phyloP scores from a whole-genome alignment of 2,329 filamentous ascomycete species.

The Leptographium lundbergii region DNA sequence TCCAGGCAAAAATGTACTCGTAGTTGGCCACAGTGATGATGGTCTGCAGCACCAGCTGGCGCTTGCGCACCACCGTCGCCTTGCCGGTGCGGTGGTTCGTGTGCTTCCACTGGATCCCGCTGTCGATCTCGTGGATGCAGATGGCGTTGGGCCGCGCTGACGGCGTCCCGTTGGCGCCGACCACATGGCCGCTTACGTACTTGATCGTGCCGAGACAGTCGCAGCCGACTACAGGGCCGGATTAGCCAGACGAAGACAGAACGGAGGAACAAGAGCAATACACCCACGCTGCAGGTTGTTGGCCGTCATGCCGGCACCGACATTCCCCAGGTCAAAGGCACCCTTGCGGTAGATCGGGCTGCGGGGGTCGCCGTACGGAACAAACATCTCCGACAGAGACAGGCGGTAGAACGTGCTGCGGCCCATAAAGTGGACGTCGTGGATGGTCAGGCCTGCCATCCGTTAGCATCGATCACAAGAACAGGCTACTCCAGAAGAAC shows the following conservation, averaged over 20 bases:
- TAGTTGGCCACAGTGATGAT: constrained; percentile 60
- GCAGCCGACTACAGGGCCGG: constrained; percentile 31
- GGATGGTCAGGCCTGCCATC: constrained; percentile 39
- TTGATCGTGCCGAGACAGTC: constrained; percentile 56
- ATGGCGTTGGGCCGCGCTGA: constrained; percentile 40
- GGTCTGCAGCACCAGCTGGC: constrained; percentile 53
- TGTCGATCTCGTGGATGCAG: constrained; percentile 58
- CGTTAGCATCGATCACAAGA: neutral
- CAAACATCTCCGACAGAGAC: constrained; percentile 56
- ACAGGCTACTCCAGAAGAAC: neutral
- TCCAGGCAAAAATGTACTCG: constrained; percentile 43
- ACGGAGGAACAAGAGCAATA: neutral
- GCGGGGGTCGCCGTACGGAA: constrained; percentile 51
- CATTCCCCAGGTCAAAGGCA: constrained; percentile 61
- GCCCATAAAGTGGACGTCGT: constrained; percentile 54
- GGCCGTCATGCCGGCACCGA: constrained; percentile 50
- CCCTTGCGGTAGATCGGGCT: constrained; percentile 56
- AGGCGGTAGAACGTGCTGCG: constrained; percentile 54
- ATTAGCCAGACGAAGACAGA: neutral
- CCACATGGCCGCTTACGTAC: constrained; percentile 43
- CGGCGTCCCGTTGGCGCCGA: constrained; percentile 35
- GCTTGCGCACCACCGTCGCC: constrained; percentile 44
- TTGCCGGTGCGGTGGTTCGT: constrained; percentile 50
- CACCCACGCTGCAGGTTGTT: constrained; percentile 44
- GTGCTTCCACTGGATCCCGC: constrained; percentile 60